These are phyloP conservation scores for Colletotrichum scovillei DNA, from an alignment of 2,329 filamentous ascomycete genomes.

Conservation along the genomic window DNA sequence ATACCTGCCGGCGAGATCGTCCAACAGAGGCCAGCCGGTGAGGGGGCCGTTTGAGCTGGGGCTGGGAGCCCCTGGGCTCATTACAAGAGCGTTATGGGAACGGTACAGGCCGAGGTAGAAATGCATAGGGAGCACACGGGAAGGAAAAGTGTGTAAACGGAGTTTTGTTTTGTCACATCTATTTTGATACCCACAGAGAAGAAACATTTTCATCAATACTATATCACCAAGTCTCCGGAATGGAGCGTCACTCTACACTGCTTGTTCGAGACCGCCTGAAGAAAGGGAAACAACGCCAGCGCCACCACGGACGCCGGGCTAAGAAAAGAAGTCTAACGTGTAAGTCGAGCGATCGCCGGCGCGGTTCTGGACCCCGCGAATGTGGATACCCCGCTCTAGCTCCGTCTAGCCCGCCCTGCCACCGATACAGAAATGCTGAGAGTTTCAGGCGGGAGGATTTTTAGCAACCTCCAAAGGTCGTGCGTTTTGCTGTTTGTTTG, in stretches of 20 bases:
- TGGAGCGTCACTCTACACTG: neutral
- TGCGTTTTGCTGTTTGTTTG: neutral
- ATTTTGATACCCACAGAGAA: conserved; percentile 17
- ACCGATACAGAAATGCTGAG: neutral
- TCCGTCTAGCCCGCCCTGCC: neutral
- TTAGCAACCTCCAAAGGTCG: neutral
- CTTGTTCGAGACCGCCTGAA: neutral
- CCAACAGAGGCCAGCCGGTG: neutral
- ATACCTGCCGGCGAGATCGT: conserved; percentile 15
- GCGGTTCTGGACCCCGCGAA: neutral
- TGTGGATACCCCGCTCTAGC: neutral
- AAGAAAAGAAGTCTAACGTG: neutral
- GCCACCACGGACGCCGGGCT: neutral
- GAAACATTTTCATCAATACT: neutral
- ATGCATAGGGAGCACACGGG: neutral
- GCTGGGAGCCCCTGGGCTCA: conserved; percentile 21
- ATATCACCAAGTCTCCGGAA: neutral
- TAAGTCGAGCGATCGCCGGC: neutral
- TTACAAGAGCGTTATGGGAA: conserved; percentile 13
- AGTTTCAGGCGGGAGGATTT: conserved; percentile 1
- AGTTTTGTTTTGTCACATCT: neutral
- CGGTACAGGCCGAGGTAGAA: neutral
- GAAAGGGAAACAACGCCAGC: neutral
- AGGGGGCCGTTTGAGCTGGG: conserved; percentile 10
- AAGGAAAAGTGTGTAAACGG: neutral